Conservation (phyloP, 306 rosid genomes). For the Boehmeria nivea region DNA sequence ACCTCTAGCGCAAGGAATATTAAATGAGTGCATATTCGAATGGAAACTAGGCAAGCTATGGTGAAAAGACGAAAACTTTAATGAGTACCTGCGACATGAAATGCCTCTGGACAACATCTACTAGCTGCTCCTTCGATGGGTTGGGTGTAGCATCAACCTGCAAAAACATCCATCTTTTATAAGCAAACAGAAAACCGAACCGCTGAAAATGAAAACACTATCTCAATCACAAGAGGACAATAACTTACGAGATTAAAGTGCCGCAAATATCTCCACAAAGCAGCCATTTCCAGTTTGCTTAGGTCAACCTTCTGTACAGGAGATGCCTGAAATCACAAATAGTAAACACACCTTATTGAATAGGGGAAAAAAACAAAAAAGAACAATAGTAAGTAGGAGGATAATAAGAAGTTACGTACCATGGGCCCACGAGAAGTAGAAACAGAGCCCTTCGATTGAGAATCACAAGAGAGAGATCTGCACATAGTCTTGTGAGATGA, state of each 20-base stretch:
- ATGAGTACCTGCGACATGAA: constrained; percentile 89
- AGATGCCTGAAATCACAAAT: constrained; percentile 2
- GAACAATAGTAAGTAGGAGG: constrained; percentile 8
- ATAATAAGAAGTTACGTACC: constrained; percentile 37
- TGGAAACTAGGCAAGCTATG: no score
- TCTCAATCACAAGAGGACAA: no score
- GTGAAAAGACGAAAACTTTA: background rate
- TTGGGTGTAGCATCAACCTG: constrained; percentile 88
- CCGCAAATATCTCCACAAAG: constrained; percentile 95
- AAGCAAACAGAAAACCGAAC: background rate
- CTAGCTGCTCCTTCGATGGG: constrained; percentile 90
- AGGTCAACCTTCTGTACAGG: constrained; percentile 75
- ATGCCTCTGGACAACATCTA: constrained; percentile 95
- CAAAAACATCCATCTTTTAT: background rate
- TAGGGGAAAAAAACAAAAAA: constrained; percentile 1
- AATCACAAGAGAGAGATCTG: constrained; percentile 87
- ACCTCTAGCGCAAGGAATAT: no score
- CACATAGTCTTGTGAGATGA: constrained; percentile 82
- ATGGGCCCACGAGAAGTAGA: constrained; percentile 67
- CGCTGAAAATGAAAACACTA: background rate
- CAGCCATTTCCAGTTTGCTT: constrained; percentile 91
- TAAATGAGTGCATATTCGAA: background rate
- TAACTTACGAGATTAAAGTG: constrained; percentile 89
- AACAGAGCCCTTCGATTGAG: constrained; percentile 85
- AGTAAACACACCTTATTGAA: background rate